Conservation (phyloP, 805 yeast genomes). For the Huiozyma naganishii region DNA sequence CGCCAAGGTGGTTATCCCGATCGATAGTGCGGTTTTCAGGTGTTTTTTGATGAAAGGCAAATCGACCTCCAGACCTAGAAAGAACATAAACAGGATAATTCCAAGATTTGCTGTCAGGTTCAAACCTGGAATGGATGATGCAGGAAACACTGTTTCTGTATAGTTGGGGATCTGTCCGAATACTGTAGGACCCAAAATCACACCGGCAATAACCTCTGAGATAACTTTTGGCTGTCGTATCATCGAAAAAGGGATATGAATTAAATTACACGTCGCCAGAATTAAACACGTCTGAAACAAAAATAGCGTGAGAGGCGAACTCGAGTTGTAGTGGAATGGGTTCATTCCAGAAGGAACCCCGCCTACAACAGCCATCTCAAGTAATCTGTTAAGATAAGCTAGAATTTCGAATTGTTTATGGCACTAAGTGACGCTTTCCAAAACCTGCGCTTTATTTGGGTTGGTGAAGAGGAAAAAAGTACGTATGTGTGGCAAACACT, state of each 20-base stretch:
- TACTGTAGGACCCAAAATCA: constrained; percentile 64
- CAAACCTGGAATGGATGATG: constrained; percentile 49
- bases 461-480: too few species aligned
- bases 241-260: constrained; percentile 49
- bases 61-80: constrained; percentile 75
- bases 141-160: constrained; percentile 54
- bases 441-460: too few species aligned
- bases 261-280: constrained; percentile 44
- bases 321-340: constrained; percentile 49
- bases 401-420: not conserved
- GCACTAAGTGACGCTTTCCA: too few species aligned
- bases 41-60: constrained; percentile 51
- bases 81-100: constrained; percentile 60
- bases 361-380: constrained; percentile 30
- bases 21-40: constrained; percentile 48
- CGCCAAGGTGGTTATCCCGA: constrained; percentile 63
- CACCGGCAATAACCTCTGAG: constrained; percentile 72
- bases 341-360: constrained; percentile 66
- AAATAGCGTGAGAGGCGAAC: constrained; percentile 57
- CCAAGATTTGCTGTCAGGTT: constrained; percentile 66
- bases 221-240: constrained; percentile 71
- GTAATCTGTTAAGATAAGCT: not conserved
- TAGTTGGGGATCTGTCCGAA: constrained; percentile 63
- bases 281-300: constrained; percentile 60
- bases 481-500: too few species aligned